Evolutionary conservation across 176 grass and related monocot genomes (phyloP), one percentile per base, ranked within the genome.

Genomic region (Ensete glaucum): DNA sequence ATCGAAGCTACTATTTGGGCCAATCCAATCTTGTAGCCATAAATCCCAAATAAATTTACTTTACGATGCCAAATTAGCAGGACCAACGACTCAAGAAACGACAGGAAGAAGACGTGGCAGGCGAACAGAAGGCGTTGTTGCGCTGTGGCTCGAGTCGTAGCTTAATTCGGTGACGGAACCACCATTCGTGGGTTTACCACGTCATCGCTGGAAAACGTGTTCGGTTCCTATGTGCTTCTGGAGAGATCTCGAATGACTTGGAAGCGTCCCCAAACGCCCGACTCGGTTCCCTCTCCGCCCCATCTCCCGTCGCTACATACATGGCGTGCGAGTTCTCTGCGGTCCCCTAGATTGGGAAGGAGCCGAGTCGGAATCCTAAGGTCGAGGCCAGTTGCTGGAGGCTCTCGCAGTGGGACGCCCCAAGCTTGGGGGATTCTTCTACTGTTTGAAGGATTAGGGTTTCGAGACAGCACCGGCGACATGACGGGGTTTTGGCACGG

Each of bases 401-500:
- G 2, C 11, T 53, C 52, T 19, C 24, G 27, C 17, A 24, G 10
- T 0, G 1, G 50, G 3, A 14, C 11, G 71, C 51, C 52, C 52
- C 22, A 8, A 15, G 50, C 52, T 55, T 25, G 29, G 15, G 11
- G 25, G 1, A 16, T 43, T 68, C 17, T 7, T 1, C 15, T 68
- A 43, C 1, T 1, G 5, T 8, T 9, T 9, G 34, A 1, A 21
- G 26, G 57, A 50, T 63, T 80, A 63, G 48, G 20, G n/a, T 53
- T 53, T 16, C 20, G 14, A 9, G 52, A 22, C 17, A 7, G 23
- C 51, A 1, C 13, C 8, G 11, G 20, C 15, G 64, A 67, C 21
- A 80, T 80, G 68, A 48, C 56, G 17, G 57, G 54, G 11, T 20
- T 80, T 52, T n/a, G 50, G 78, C 29, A 50, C 19, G 78, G 69